Evolutionary conservation across 345 rosid genomes (phyloP), one percentile per base, ranked within the genome.

Genomic region (Eucalyptus marginata): DNA sequence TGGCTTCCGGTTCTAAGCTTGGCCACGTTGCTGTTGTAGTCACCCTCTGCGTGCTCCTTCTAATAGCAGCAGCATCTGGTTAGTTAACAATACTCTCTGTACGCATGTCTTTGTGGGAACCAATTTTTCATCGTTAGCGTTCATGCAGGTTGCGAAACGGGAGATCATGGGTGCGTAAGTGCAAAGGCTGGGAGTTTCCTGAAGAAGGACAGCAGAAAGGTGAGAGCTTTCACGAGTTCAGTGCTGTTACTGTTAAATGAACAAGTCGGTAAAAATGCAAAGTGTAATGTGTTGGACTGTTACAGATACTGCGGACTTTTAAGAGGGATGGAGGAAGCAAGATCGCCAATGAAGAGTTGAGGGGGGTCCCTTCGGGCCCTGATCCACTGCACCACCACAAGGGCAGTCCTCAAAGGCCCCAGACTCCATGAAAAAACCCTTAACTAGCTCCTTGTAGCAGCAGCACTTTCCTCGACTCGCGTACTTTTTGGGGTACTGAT

Each of bases 361-460:
- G 97, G 93, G 86, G 91, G n/a, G 96, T 90, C 90, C 99, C 98
- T 44, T 92, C 96, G 20, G 99, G 99, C 56, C 98, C 98, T 76
- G 97, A 96, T 88, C 99, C 99, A 51, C 90, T 96, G 89, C 98
- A 96, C 91, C 99, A 96, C 89, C 94, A 96, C 89, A 95, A 95
- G 22, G 94, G 91, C 44, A 89, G 89, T 90, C 98, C 98, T 62
- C 94, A 93, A 91, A 91, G 96, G 86, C 98, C 98, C 12, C 87
- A 56, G 36, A 89, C 89, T 40, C 94, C 95, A 8, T 93, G 91
- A 89, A 33, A 31, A 40, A 17, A 16, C 52, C 81, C 44, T 71
- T 76, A 10, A 29, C 47, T 40, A 40, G 84, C 64, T 43, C 18
- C 86, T 54, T 18, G 22, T 44, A 20, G 52, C 51, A 88, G 50